Percentiles rank a stretch among this genome's conserved stretches.
These are phyloP conservation scores for Acanthamoeba royreba DNA, from an alignment of 208 protist genomes.

Conservation along the genomic window DNA sequence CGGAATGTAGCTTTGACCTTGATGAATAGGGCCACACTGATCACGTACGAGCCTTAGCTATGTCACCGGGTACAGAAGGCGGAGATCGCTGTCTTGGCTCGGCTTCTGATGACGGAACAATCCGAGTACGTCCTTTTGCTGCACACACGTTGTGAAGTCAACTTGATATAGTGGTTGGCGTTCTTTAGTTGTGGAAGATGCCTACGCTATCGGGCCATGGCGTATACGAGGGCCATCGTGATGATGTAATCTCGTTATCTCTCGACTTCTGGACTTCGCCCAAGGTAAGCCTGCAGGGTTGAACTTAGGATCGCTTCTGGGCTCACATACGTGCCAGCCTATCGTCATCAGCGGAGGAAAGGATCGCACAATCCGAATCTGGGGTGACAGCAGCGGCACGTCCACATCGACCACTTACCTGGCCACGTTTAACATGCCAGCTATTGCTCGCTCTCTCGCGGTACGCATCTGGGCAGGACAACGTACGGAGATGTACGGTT, in stretches of 20 bases:
- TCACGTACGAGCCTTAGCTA: neutral
- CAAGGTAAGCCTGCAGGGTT: neutral
- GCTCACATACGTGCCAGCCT: neutral
- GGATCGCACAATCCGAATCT: neutral
- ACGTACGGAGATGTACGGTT: neutral
- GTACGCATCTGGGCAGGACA: neutral
- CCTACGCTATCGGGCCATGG: neutral
- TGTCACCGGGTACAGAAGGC: neutral
- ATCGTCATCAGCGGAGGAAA: neutral
- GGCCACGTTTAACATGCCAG: neutral
- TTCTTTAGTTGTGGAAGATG: neutral
- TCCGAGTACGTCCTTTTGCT: neutral
- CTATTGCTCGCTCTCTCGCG: neutral
- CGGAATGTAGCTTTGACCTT: neutral
- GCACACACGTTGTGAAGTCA: neutral
- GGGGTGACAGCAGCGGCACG: neutral
- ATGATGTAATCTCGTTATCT: neutral
- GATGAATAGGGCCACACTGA: neutral
- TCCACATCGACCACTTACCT: neutral
- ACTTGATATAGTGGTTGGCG: neutral
- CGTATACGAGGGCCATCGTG: neutral
- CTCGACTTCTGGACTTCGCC: neutral
- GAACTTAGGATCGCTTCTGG: neutral
- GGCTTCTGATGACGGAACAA: neutral
- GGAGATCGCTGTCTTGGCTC: neutral